Evolutionary conservation across 164 flowering plant genomes (phyloP).

Genomic region (Houttuynia cordata): DNA sequence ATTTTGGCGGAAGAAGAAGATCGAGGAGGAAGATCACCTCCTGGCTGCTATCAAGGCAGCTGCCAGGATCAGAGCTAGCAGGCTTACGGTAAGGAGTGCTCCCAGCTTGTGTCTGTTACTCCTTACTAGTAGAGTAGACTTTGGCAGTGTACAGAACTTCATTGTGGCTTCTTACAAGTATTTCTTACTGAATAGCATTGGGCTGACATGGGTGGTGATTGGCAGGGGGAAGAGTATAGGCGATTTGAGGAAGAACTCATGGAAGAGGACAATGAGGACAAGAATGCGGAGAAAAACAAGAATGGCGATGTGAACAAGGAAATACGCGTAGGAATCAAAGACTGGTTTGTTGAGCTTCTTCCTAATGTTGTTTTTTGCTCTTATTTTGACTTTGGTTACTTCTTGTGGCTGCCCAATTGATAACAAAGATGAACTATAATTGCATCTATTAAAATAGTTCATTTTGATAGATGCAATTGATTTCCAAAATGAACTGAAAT

Average conservation of each 20-base stretch:
- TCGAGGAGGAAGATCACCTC: constrained; percentile 68
- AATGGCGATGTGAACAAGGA: constrained; percentile 18
- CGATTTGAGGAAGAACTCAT: constrained; percentile 39
- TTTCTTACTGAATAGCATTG: background rate
- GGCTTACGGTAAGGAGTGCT: constrained; percentile 33
- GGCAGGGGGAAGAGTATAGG: constrained; percentile 49
- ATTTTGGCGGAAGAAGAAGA: constrained; percentile 58
- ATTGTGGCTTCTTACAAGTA: background rate
- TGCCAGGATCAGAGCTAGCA: constrained; percentile 52
- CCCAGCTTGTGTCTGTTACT: background rate
- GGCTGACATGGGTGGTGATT: background rate
- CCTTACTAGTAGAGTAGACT: background rate
- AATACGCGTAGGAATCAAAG: constrained; percentile 55
- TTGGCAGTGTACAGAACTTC: background rate
- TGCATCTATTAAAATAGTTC: too few relatives aligned
- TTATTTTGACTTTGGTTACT: background rate
- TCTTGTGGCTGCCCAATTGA: too few relatives aligned
- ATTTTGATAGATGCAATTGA: too few relatives aligned
- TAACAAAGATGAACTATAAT: too few relatives aligned
- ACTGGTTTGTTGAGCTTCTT: constrained; percentile 34
- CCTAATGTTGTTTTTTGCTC: background rate
- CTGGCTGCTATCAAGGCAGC: constrained; percentile 70
- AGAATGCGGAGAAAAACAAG: constrained; percentile 3
- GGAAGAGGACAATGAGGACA: constrained; percentile 10
- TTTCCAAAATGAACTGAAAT: too few relatives aligned